A percentile compares a stretch with the other conserved stretches of the same genome.
Conservation (phyloP, 208 protist genomes). For the Strigomonas culicis region DNA sequence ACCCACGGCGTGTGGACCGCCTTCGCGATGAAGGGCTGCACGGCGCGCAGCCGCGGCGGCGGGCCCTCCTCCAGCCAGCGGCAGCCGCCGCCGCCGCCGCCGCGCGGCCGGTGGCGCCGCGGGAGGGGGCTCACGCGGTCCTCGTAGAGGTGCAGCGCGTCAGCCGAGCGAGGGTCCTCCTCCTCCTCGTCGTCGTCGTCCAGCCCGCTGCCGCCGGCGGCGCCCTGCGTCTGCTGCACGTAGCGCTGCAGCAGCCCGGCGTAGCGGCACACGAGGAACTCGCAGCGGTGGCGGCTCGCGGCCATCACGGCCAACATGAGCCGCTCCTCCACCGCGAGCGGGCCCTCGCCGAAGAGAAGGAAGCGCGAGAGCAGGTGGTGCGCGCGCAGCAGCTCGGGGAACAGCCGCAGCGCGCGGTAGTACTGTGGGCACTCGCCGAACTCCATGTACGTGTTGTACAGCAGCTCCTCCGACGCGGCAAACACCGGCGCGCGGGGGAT, state of each 20-base stretch:
- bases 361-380: slow-evolving; percentile 58
- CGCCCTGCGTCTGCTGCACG: slow-evolving; percentile 14
- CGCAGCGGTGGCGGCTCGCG: slow-evolving; percentile 74
- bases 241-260: slow-evolving; percentile 59
- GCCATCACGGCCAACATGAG: slow-evolving; percentile 84
- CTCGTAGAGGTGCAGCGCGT: no score
- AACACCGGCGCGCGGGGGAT: slow-evolving; percentile 24
- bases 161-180: not conserved
- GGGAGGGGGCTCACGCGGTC: not conserved
- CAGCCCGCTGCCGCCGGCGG: not conserved
- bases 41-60: slow-evolving; percentile 41
- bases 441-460: slow-evolving; percentile 63
- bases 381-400: slow-evolving; percentile 58
- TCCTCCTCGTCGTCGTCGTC: not conserved
- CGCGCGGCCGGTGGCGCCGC: not conserved
- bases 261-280: slow-evolving; percentile 74
- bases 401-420: slow-evolving; percentile 53
- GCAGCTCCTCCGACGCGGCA: slow-evolving; percentile 25
- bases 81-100: no score
- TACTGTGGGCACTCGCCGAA: slow-evolving; percentile 65
- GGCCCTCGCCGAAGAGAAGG: slow-evolving; percentile 78
- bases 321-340: slow-evolving; percentile 57
- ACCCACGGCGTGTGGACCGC: slow-evolving; percentile 79
- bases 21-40: slow-evolving; percentile 69
- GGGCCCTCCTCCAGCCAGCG: slow-evolving; percentile 61